A percentile compares a stretch with the other conserved stretches of the same genome.
These are phyloP conservation scores for Chrysopogon serrulatus DNA, from an alignment of 176 grass and related monocot genomes.

Conservation along the genomic window DNA sequence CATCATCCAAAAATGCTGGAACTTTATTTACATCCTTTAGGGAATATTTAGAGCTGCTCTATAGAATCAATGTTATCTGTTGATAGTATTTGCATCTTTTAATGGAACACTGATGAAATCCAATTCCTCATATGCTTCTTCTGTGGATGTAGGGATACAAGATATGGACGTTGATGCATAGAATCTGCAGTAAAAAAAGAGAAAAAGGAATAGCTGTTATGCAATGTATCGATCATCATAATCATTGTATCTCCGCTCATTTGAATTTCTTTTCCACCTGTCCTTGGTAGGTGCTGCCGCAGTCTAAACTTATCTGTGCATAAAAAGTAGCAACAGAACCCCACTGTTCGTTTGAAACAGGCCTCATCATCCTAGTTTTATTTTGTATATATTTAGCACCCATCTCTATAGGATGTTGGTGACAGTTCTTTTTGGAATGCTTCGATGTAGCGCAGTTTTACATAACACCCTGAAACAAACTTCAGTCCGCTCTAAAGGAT, in stretches of 20 bases:
- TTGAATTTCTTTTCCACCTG: conserved; percentile 9
- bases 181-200: conserved; percentile 1
- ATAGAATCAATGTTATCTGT: background rate
- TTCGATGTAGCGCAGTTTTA: conserved; percentile 15
- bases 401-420: conserved; percentile 40
- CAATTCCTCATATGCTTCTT: background rate
- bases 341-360: conserved; percentile 27
- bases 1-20: background rate
- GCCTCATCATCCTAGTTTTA: conserved; percentile 20
- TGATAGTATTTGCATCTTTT: background rate
- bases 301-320: conserved; percentile 32
- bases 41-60: background rate
- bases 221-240: conserved; percentile 14
- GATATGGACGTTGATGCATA: conserved; percentile 42
- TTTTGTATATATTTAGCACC: conserved; percentile 48
- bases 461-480: conserved; percentile 7
- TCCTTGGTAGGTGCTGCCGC: conserved; percentile 24
- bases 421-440: conserved; percentile 19
- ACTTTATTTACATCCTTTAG: background rate
- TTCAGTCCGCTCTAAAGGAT: background rate
- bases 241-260: background rate
- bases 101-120: background rate
- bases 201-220: background rate
- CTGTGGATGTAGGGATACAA: conserved; percentile 41
- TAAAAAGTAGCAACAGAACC: conserved; percentile 53